Percentiles rank a stretch among this genome's conserved stretches.
Evolutionary conservation across 2,329 filamentous ascomycete species (phyloP).

Genomic region (Paecilomyces sp.): DNA sequence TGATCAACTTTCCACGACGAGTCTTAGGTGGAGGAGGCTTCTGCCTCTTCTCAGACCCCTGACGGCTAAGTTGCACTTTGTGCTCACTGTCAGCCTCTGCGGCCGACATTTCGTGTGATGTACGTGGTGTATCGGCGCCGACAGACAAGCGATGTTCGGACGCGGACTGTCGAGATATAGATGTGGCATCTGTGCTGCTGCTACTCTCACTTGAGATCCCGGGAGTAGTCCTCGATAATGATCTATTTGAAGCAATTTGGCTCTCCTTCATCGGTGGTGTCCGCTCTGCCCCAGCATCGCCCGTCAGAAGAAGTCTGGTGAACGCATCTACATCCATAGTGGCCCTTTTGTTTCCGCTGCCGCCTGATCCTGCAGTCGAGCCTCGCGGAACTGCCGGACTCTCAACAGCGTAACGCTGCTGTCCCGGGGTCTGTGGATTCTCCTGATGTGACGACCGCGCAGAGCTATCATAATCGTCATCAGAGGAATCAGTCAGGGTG

Average conservation of each 20-base stretch:
- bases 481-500: constrained; percentile 3
- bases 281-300: constrained; percentile 43
- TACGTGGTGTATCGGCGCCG: constrained; percentile 46
- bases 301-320: constrained; percentile 67
- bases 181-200: constrained; percentile 53
- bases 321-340: constrained; percentile 73
- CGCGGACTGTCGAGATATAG: constrained; percentile 53
- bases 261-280: constrained; percentile 4
- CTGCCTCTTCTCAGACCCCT: constrained; percentile 44
- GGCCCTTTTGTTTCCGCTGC: constrained; percentile 16
- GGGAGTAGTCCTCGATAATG: constrained; percentile 4
- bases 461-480: not conserved
- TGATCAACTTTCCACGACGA: constrained; percentile 70
- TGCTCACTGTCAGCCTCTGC: constrained; percentile 43
- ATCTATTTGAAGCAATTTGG: not conserved
- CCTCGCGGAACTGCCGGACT: constrained; percentile 14
- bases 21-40: constrained; percentile 69
- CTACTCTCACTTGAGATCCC: constrained; percentile 27
- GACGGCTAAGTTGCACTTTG: not conserved
- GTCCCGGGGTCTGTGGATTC: not conserved
- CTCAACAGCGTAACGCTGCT: constrained; percentile 3
- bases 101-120: constrained; percentile 51
- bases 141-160: constrained; percentile 40
- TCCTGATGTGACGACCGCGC: not conserved
- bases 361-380: not conserved